Base-by-base conservation (phyloP, 1,139 yeast genomes). In the Torulaspora globosa region DNA sequence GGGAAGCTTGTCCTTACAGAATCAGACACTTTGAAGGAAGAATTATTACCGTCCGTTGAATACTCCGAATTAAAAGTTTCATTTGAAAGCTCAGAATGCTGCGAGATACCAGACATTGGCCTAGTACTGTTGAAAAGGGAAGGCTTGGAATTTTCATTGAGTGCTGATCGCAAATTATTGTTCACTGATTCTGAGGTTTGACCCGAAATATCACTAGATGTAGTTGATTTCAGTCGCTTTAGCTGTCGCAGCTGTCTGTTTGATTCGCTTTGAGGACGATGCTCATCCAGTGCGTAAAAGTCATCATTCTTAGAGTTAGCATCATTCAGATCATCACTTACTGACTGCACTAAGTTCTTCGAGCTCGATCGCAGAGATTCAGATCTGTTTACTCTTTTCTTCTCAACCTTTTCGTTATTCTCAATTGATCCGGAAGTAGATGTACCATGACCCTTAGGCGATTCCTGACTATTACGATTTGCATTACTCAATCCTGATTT, bases 51-150 rank as follows among this genome's bases (percentile, higher is more conserved):
- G 51, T 65, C 68, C 6, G 68, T 65, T 0, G 70, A 66, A 44
- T 65, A 63, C 40, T 66, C 70, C 3, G 67, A 68, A 26, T 55
- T 58, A 23, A 76, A 75, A 1, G 81, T 76, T 53, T 76, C 70
- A 54, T 80, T 84, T 42, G 85, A 79, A 33, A 75, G 58, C 53
- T 77, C 77, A 46, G 84, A 79, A 29, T 76, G 70, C 55, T 80
- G 86, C 0, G 90, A 82, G 2, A 82, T 67, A 67, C 82, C 76
- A 0, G 90, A 82, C 4, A 79, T 71, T 1, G 90, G 89, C 43
- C 92, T 68, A 3, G 74, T 69, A 43, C 73, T 65, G 16, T 52
- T 31, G 6, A 52, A 35, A 16, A 50, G 46, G 1, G 51, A 43
- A 3, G 52, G 36, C 28, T 47, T 58, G 21, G 48, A 49, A 12